Percentiles rank a stretch among this genome's conserved stretches.
Conservation (phyloP, 2,329 filamentous ascomycete genomes). For the Fusarium devonianum region DNA sequence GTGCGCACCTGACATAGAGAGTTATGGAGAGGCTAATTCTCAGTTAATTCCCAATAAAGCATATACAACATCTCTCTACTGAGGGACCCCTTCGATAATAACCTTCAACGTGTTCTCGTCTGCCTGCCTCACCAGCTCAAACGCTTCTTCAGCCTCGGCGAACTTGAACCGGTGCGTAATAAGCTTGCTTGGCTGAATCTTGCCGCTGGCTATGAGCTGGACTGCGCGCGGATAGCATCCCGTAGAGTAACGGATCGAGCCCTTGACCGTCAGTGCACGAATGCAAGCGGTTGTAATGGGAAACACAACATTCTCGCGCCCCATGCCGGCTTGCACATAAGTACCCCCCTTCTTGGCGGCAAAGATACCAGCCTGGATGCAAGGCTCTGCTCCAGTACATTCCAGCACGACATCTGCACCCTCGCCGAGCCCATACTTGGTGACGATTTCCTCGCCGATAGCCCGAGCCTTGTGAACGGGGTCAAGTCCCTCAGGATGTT, state of each 20-base stretch:
- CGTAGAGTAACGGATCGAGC: slow-evolving; percentile 58
- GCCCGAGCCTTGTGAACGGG: slow-evolving; percentile 48
- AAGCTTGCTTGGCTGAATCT: slow-evolving; percentile 48
- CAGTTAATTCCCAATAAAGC: background rate
- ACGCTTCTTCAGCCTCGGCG: slow-evolving; percentile 56
- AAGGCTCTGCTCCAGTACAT: slow-evolving; percentile 54
- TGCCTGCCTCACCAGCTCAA: slow-evolving; percentile 41
- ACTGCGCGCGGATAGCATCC: slow-evolving; percentile 60
- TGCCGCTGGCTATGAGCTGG: slow-evolving; percentile 57
- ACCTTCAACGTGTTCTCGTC: slow-evolving; percentile 37
- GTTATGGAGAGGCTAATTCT: no score
- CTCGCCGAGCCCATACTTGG: slow-evolving; percentile 34
- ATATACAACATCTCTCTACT: slow-evolving; percentile 3
- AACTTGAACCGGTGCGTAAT: slow-evolving; percentile 49
- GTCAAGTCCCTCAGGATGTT: slow-evolving; percentile 42
- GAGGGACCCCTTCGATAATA: slow-evolving; percentile 28
- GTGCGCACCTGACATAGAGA: no score
- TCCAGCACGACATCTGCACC: slow-evolving; percentile 60
- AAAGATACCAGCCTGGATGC: slow-evolving; percentile 57
- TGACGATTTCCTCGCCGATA: slow-evolving; percentile 50
- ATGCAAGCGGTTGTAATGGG: slow-evolving; percentile 59
- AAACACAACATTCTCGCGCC: slow-evolving; percentile 57
- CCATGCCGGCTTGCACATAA: slow-evolving; percentile 61
- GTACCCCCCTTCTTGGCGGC: slow-evolving; percentile 55
- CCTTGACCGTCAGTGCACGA: slow-evolving; percentile 56